Evolutionary conservation across 2,329 filamentous ascomycete genomes (phyloP), one percentile per base, ranked within the genome.

Genomic region (Fusarium vanettenii): DNA sequence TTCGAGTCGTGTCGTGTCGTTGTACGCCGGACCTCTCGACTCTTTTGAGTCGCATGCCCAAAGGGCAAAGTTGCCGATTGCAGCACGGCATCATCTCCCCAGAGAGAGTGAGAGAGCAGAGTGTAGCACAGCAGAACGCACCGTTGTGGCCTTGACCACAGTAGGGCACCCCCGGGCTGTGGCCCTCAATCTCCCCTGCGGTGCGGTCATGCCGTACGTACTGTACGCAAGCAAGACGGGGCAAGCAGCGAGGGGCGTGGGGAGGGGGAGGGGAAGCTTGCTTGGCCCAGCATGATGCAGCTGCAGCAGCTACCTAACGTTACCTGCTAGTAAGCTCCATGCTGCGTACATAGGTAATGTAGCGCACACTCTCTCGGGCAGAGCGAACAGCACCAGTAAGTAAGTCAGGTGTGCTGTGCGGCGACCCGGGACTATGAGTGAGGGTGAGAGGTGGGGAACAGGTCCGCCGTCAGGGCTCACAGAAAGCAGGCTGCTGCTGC

Each of bases 381-480:
- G n/a, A 25, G 20, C 31, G 25, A 14, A 43, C 20, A 25, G 20
- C 57, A 60, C n/a, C 50, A 33, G 57, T 13, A 62, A 39, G 20
- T 22, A 22, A 45, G 41, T 45, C 57, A 45, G 65, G 45, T 43
- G 39, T 56, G 59, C 60, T 43, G 39, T 56, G 59, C 60, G 64
- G 59, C 22, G 22, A 8, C 22, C 43, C 63, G 25, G 18, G 41
- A 45, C 60, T 60, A 59, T 56, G 56, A 63, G 45, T 63, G 39
- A 74, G 22, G 60, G 64, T 50, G 37, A 60, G 65, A 65, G 62
- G 69, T 75, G 72, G 72, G 55, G 72, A 64, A 75, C 60, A 45
- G 55, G 39, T 56, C 27, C 60, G 63, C 64, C 60, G 56, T 66
- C 71, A 71, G 74, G 74, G 74, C 71, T 72, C 71, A 75, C 29